These are phyloP conservation scores for Blastobotrys illinoisensis DNA, from an alignment of 1,139 yeast species.

Conservation along the genomic window DNA sequence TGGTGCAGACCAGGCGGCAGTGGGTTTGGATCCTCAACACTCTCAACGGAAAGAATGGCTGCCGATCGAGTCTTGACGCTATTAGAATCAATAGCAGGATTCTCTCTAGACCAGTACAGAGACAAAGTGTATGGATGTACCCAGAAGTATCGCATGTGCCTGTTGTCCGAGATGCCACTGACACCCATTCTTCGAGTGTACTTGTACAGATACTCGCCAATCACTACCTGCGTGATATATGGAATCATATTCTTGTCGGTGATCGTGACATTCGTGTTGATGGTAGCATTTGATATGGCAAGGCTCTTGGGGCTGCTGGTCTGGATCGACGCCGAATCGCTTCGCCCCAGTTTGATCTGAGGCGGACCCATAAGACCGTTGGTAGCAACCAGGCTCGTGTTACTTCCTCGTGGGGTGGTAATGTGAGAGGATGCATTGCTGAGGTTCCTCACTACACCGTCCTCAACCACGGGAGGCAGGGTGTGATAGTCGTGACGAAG, in stretches of 20 bases:
- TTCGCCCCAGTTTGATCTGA: background rate
- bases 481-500: constrained; percentile 6
- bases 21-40: constrained; percentile 81
- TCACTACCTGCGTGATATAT: constrained; percentile 84
- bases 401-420: background rate
- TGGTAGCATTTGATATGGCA: constrained; percentile 37
- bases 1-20: constrained; percentile 86
- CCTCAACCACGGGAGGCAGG: constrained; percentile 12
- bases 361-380: constrained; percentile 7
- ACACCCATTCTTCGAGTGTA: constrained; percentile 74
- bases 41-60: constrained; percentile 72
- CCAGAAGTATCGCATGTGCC: constrained; percentile 96
- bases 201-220: constrained; percentile 87
- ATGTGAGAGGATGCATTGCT: background rate
- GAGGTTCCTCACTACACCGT: constrained; percentile 10
- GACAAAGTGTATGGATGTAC: constrained; percentile 91
- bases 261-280: constrained; percentile 58
- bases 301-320: constrained; percentile 1
- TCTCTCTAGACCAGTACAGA: constrained; percentile 79
- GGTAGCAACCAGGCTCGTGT: background rate
- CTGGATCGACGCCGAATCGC: constrained; percentile 1
- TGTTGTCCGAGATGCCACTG: constrained; percentile 65
- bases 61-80: constrained; percentile 65
- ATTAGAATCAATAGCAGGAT: constrained; percentile 67
- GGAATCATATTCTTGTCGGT: constrained; percentile 75